Percentiles rank a stretch among this genome's conserved stretches.
phyloP scores from a whole-genome alignment of 805 yeast species.

The Candida pseudoglaebosa region DNA sequence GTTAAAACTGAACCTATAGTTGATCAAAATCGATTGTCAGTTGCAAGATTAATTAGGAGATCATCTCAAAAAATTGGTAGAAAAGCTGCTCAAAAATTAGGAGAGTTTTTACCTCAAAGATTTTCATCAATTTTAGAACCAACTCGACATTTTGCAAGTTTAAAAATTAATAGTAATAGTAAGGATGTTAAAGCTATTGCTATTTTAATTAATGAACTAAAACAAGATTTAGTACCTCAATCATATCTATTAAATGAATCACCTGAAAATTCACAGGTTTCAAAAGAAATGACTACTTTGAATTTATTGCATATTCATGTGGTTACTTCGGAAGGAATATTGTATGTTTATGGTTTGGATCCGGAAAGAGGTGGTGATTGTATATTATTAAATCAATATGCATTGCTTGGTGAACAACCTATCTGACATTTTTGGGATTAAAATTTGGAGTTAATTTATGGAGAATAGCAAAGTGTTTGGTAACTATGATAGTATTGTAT shows the following conservation, averaged over 20 bases:
- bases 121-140: slow-evolving; percentile 85
- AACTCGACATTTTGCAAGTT: slow-evolving; percentile 84
- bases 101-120: slow-evolving; percentile 77
- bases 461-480: not conserved
- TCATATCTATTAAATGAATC: slow-evolving; percentile 17
- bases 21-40: slow-evolving; percentile 66
- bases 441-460: not conserved
- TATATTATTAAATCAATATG: slow-evolving; percentile 67
- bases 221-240: slow-evolving; percentile 28
- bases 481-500: not conserved
- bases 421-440: not conserved
- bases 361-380: slow-evolving; percentile 94
- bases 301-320: slow-evolving; percentile 53
- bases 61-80: slow-evolving; percentile 76
- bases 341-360: slow-evolving; percentile 76
- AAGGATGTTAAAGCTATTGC: slow-evolving; percentile 42
- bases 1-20: slow-evolving; percentile 56
- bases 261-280: slow-evolving; percentile 9
- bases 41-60: slow-evolving; percentile 70
- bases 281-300: slow-evolving; percentile 23
- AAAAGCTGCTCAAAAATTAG: slow-evolving; percentile 83
- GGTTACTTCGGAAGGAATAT: slow-evolving; percentile 76
- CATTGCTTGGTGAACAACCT: slow-evolving; percentile 39
- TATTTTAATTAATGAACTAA: slow-evolving; percentile 39
- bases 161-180: slow-evolving; percentile 53